Evolutionary conservation across 148 eudicot genomes (phyloP), one percentile per base, ranked within the genome.

Genomic region (Amaranthus palmeri): DNA sequence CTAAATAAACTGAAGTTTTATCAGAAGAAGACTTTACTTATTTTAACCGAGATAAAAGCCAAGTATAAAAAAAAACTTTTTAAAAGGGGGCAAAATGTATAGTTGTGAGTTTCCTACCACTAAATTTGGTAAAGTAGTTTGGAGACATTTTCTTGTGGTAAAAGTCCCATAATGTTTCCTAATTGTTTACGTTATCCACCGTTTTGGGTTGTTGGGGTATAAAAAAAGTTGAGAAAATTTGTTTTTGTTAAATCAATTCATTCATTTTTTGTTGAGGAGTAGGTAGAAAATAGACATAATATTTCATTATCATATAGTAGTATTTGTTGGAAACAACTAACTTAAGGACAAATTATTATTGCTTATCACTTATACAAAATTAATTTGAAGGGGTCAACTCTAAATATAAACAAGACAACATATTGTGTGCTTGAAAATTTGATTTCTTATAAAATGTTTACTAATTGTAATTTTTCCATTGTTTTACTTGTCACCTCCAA

Each of bases 101-200:
- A 73, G 77, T 78, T 25, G 36, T 25, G 36, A 25, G 36, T 25
- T 25, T 68, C 7, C 70, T 40, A 73, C 64, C 81, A 73, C 77
- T 69, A 56, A 64, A 65, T 73, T 77, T 59, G 49, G 69, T 73
- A 55, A 73, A 78, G 43, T 25, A 49, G 45, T 47, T 47, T 62
- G 62, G 74, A 54, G 77, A 78, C 81, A 78, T 61, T 78, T 73
- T 74, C 70, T 73, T 78, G 70, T 73, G 74, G 77, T 78, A 73
- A 69, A 78, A 78, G 81, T 73, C 74, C 81, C 77, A 78, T 78
- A 69, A 78, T 78, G 81, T 78, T 78, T 78, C 60, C 81, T 44
- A 78, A 45, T 78, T 78, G 53, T 69, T 74, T 78, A 78, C 77
- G 81, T 78, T 78, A 78, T 74, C 81, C 66, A 48, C 59, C 73